Percentiles rank a stretch among this genome's conserved stretches.
These are phyloP conservation scores for Pythium apleroticum DNA, from an alignment of 352 stramenopile genomes.

Conservation along the genomic window DNA sequence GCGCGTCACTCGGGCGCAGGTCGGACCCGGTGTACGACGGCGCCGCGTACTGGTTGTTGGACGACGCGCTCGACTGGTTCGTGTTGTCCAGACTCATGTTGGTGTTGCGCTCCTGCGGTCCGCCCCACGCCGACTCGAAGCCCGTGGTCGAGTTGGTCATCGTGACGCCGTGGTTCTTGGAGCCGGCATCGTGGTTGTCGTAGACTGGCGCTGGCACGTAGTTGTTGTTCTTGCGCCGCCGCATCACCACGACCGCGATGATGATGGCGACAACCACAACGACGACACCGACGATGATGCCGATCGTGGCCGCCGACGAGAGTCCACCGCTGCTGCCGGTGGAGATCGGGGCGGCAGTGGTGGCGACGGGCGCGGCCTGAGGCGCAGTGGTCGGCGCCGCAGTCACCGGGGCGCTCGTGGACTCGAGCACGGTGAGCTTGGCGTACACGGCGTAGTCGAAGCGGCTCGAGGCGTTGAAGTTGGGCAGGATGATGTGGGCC, in stretches of 20 bases:
- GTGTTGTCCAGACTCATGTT: slow-evolving; percentile 35
- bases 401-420: neutral
- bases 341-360: slow-evolving; percentile 7
- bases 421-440: slow-evolving; percentile 18
- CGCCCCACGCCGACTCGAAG: slow-evolving; percentile 32
- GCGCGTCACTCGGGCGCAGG: slow-evolving; percentile 22
- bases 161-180: slow-evolving; percentile 21
- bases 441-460: slow-evolving; percentile 33
- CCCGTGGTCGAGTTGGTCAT: slow-evolving; percentile 32
- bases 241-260: slow-evolving; percentile 39
- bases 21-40: slow-evolving; percentile 6
- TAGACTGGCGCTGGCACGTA: slow-evolving; percentile 58
- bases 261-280: slow-evolving; percentile 47
- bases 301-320: slow-evolving; percentile 48
- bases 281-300: slow-evolving; percentile 57
- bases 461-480: slow-evolving; percentile 24
- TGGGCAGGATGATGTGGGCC: slow-evolving; percentile 32
- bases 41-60: slow-evolving; percentile 24
- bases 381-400: slow-evolving; percentile 5
- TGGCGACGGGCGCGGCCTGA: slow-evolving; percentile 1
- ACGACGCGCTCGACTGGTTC: slow-evolving; percentile 41
- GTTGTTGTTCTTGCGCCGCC: slow-evolving; percentile 29
- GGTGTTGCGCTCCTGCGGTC: slow-evolving; percentile 12
- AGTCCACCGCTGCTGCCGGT: slow-evolving; percentile 29
- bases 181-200: slow-evolving; percentile 24